These are phyloP conservation scores for Spinellus fusiger DNA, from an alignment of 192 early-diverging fungal species.

Conservation along the genomic window DNA sequence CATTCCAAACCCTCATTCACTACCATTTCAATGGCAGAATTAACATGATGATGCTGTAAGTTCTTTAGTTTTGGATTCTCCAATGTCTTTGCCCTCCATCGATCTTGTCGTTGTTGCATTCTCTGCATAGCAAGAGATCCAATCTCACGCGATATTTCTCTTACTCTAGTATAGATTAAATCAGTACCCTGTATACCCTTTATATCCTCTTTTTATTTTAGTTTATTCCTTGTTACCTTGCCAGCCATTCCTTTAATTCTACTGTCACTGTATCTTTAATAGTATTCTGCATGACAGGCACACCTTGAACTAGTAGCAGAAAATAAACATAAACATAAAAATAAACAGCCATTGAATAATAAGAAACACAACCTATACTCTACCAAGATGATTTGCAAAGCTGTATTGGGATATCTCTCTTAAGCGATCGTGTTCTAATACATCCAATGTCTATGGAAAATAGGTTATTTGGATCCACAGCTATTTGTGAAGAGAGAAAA, in stretches of 20 bases:
- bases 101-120: conserved; percentile 64
- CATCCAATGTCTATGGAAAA: conserved; percentile 70
- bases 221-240: conserved; percentile 44
- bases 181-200: too few species aligned
- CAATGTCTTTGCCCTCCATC: conserved; percentile 41
- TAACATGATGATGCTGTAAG: conserved; percentile 54
- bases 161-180: conserved; percentile 59
- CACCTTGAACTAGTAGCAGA: conserved; percentile 57
- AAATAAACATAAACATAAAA: not conserved
- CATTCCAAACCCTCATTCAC: conserved; percentile 80
- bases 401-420: conserved; percentile 68
- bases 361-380: not conserved
- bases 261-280: conserved; percentile 79
- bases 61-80: conserved; percentile 41
- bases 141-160: conserved; percentile 72
- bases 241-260: conserved; percentile 92
- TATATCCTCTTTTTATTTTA: not conserved
- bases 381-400: conserved; percentile 82
- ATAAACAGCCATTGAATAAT: not conserved
- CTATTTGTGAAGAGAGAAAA: not conserved
- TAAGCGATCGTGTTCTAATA: conserved; percentile 71
- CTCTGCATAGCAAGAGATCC: conserved; percentile 80
- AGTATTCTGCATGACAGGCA: conserved; percentile 85
- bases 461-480: not conserved
- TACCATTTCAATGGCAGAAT: conserved; percentile 74